phyloP scores from a whole-genome alignment of 2,329 filamentous ascomycete genomes.

The Tolypocladium tropicale region DNA sequence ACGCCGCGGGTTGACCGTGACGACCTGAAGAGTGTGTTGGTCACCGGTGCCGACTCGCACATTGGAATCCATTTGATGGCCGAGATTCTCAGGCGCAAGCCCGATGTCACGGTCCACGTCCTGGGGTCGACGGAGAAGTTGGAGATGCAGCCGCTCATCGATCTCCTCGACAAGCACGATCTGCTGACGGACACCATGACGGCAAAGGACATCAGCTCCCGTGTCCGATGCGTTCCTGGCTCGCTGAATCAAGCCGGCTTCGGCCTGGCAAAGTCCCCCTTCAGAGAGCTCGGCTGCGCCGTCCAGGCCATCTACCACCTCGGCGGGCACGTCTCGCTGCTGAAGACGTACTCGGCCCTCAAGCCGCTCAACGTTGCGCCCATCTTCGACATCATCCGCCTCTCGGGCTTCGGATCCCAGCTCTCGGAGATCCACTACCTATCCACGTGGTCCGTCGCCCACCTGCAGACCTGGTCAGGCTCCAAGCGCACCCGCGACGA shows the following conservation, averaged over 20 bases:
- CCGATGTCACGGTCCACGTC: neutral
- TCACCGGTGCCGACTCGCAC: neutral
- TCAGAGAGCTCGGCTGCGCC: constrained; percentile 11
- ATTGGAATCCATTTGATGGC: neutral
- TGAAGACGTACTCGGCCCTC: constrained; percentile 13
- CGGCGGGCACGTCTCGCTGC: constrained; percentile 15
- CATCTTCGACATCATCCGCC: constrained; percentile 13
- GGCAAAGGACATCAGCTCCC: constrained; percentile 4
- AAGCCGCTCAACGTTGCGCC: constrained; percentile 11
- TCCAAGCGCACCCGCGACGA: neutral
- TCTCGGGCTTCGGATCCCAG: constrained; percentile 9
- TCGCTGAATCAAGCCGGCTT: constrained; percentile 10
- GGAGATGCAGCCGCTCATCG: constrained; percentile 3
- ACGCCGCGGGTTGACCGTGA: neutral
- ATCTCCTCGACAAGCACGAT: constrained; percentile 10
- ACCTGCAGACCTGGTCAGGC: neutral
- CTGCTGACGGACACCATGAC: constrained; percentile 7
- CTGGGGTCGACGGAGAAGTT: constrained; percentile 8
- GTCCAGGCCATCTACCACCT: constrained; percentile 15
- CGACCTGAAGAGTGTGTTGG: neutral
- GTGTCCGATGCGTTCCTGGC: constrained; percentile 9
- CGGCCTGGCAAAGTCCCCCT: constrained; percentile 12
- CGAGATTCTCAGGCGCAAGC: neutral
- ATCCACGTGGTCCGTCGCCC: neutral
- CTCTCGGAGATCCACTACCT: constrained; percentile 14